These are phyloP conservation scores for Fraxinus anomala DNA, from an alignment of 257 asterid species.

Conservation along the genomic window DNA sequence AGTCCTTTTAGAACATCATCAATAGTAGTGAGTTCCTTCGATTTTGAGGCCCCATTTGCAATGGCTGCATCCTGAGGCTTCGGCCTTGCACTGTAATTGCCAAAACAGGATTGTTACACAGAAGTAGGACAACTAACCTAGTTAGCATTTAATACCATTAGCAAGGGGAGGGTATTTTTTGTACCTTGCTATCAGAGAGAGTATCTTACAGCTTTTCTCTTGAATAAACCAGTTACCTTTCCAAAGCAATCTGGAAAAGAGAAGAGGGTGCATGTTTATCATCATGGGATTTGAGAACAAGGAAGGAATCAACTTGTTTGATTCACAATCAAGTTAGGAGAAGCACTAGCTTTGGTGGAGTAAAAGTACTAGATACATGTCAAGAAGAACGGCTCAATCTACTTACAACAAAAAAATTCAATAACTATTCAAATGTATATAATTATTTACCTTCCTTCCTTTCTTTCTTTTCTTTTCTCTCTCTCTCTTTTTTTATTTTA, in stretches of 20 bases:
- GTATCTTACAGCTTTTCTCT: conserved; percentile 94
- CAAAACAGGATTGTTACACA: conserved; percentile 21
- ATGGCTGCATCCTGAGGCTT: conserved; percentile 44
- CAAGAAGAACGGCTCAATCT: conserved; percentile 13
- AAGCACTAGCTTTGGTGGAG: background rate
- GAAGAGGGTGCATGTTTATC: conserved; percentile 25
- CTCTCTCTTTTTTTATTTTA: background rate
- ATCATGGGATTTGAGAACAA: conserved; percentile 19
- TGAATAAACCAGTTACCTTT: conserved; percentile 92
- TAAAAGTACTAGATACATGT: conserved; percentile 6
- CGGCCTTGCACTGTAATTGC: conserved; percentile 70
- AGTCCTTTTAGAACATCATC: conserved; percentile 79
- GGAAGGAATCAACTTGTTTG: conserved; percentile 11
- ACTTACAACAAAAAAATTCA: conserved; percentile 17
- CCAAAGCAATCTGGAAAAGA: conserved; percentile 71
- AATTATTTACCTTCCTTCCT: too few species aligned
- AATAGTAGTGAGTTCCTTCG: conserved; percentile 52
- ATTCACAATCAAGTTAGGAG: conserved; percentile 10
- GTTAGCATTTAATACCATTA: background rate
- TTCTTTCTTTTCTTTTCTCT: background rate
- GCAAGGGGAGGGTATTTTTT: conserved; percentile 17
- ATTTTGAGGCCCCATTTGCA: conserved; percentile 56
- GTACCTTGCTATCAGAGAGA: conserved; percentile 77
- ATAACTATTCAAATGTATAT: too few species aligned
- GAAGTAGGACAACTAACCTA: conserved; percentile 13